Evolutionary conservation across 129 eudicot genomes (phyloP).

Genomic region (Chrysanthemum lavandulifolium): DNA sequence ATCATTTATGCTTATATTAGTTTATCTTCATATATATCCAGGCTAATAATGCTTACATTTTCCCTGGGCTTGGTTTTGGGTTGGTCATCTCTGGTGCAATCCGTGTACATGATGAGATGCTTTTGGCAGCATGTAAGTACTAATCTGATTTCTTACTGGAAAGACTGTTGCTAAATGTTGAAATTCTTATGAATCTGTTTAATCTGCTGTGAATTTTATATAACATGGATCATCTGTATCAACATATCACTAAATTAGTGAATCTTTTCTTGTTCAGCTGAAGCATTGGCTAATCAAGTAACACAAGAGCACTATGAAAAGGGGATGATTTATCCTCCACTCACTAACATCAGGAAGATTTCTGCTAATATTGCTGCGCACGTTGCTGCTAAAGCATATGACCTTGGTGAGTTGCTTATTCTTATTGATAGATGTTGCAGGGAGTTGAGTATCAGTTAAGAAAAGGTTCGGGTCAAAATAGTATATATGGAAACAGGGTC

Average conservation of each 20-base stretch:
- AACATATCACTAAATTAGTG: conserved; percentile 5
- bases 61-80: conserved; percentile 94
- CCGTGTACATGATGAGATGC: conserved; percentile 91
- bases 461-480: no score
- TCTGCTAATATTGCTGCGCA: conserved; percentile 86
- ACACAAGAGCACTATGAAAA: conserved; percentile 78
- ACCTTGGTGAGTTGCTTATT: conserved; percentile 56
- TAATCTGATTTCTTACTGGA: background rate
- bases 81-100: conserved; percentile 87
- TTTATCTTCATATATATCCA: conserved; percentile 23
- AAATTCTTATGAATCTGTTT: conserved; percentile 3
- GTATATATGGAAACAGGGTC: no score
- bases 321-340: conserved; percentile 91
- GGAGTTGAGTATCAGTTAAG: no score
- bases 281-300: conserved; percentile 89
- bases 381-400: conserved; percentile 93
- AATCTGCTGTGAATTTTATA: background rate
- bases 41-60: conserved; percentile 93
- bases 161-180: background rate
- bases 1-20: conserved; percentile 12
- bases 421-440: background rate
- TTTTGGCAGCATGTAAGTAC: conserved; percentile 92
- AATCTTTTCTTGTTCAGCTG: conserved; percentile 49
- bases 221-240: background rate
- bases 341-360: conserved; percentile 74